Conservation (phyloP, 805 yeast genomes). For the Kregervanrija pseudodelftensis region DNA sequence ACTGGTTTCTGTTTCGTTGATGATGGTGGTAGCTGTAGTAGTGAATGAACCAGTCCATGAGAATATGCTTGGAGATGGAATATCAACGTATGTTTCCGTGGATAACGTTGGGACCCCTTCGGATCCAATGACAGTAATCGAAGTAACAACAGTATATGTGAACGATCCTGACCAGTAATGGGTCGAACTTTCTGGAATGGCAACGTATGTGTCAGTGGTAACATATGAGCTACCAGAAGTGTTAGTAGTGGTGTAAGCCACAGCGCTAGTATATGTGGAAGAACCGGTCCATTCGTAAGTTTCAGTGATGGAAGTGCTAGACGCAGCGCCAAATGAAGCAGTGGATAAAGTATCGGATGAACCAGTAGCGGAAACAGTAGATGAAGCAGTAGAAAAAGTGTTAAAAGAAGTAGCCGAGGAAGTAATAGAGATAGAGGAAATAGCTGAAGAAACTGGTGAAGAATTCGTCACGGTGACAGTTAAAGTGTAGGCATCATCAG, state of each 20-base stretch:
- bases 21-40: background rate
- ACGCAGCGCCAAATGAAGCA: background rate
- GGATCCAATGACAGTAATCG: background rate
- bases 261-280: background rate
- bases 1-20: background rate
- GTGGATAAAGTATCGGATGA: no score
- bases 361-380: background rate
- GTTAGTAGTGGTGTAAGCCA: background rate
- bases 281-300: background rate
- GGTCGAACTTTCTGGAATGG: constrained; percentile 1
- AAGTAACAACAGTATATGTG: background rate
- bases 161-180: constrained; percentile 3
- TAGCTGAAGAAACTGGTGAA: constrained; percentile 7
- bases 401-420: no score
- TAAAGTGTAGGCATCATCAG: constrained; percentile 17
- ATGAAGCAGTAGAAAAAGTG: background rate
- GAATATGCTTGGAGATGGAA: background rate
- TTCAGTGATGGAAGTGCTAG: background rate
- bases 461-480: constrained; percentile 18
- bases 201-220: constrained; percentile 1
- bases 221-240: background rate
- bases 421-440: background rate
- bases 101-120: background rate
- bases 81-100: background rate
- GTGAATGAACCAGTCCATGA: background rate